Base-by-base conservation (phyloP, 257 asterid genomes). In the Solanum dulcamara region DNA sequence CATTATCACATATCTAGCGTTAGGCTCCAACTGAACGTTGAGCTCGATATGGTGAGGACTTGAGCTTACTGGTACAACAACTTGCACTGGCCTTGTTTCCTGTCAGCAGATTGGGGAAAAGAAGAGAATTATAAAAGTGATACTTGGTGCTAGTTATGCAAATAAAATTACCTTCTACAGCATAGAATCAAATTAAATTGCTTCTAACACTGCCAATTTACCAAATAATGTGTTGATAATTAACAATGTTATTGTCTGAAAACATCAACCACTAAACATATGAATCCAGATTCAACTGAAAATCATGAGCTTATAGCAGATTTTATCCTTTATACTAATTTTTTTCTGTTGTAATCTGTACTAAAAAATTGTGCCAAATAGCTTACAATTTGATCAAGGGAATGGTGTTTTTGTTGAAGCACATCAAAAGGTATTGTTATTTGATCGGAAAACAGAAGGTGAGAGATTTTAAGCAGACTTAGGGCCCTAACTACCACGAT, bases 41-140 rank as follows among this genome's bases (percentile, higher is more conserved):
- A 95, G 92, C 88, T 93, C 98, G 71, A 94, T 87, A 83, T 95
- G 98, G 90, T 95, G 97, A 87, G 92, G 95, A 85, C 98, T 95
- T 83, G 95, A 92, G 89, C 93, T 90, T 84, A 94, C 74, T 17
- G 96, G 97, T 38, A 94, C 95, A 10, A 89, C 90, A 42, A 91
- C 92, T 91, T 93, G 93, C 85, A 85, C 86, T 26, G 94, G 91
- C 91, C 87, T 90, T 44, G 96, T 86, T 87, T 95, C 98, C 97
- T 95, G 89, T 85, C 44, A 84, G 10, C 38, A 84, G 55, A 84
- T 64, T 55, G 37, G 35, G 80, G 55, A 18, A 53, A 46, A 68
- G 67, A 51, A n/a, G 10, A 81, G 44, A 40, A 18, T 17, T 6
- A 74, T 3, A 24, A 74, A 3, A 42, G 4, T 74, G 8, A 40